phyloP scores from a whole-genome alignment of 306 rosid species.

The Lupinus albus region DNA sequence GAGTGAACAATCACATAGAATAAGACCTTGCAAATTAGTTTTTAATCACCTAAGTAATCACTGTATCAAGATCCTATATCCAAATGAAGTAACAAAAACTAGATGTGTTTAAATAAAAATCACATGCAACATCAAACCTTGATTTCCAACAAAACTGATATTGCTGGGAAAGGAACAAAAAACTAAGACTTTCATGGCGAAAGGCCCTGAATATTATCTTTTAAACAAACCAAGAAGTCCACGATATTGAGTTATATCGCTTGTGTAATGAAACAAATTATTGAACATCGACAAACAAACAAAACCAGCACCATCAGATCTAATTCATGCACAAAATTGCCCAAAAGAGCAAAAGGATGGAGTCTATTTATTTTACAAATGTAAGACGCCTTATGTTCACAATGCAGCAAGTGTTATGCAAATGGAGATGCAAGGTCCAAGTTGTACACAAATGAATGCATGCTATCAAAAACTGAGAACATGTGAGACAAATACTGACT shows the following conservation, averaged over 20 bases:
- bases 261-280: no score
- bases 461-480: background rate
- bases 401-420: background rate
- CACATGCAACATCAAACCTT: background rate
- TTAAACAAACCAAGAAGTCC: background rate
- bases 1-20: background rate
- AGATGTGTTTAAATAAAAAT: background rate
- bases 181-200: no score
- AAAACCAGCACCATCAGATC: background rate
- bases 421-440: background rate
- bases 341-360: background rate
- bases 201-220: background rate
- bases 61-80: no score
- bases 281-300: background rate
- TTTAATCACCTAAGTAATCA: background rate
- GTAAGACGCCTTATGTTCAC: background rate
- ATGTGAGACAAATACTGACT: background rate
- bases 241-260: background rate
- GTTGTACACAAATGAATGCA: background rate
- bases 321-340: background rate
- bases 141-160: background rate
- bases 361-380: background rate
- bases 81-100: no score
- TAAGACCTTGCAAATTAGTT: background rate
- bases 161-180: background rate